A percentile compares a stretch with the other conserved stretches of the same genome.
Conservation (phyloP, 805 yeast species). For the Metschnikowia kofuensis region DNA sequence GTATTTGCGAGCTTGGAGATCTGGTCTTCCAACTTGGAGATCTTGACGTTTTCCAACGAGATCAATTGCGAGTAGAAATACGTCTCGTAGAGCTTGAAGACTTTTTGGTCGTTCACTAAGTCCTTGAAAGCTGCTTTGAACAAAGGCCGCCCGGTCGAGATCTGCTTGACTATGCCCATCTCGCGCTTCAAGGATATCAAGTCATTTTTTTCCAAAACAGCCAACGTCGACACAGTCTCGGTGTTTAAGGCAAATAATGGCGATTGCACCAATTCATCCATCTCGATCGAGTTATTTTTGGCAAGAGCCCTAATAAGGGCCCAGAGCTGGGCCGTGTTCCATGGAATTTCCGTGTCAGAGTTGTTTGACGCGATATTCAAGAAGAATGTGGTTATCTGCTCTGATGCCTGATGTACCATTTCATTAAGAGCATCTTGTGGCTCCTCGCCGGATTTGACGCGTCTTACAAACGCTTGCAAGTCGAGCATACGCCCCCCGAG, state of each 20-base stretch:
- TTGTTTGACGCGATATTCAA: conserved; percentile 28
- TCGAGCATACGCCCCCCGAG: conserved; percentile 96
- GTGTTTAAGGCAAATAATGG: conserved; percentile 61
- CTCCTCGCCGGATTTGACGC: conserved; percentile 83
- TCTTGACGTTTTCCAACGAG: conserved; percentile 57
- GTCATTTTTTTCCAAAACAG: conserved; percentile 76
- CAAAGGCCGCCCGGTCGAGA: conserved; percentile 82
- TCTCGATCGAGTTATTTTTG: conserved; percentile 42
- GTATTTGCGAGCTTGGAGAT: conserved; percentile 54
- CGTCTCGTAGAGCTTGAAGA: conserved; percentile 62
- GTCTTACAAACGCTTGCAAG: conserved; percentile 82
- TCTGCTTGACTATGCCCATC: conserved; percentile 66
- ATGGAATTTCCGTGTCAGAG: conserved; percentile 38
- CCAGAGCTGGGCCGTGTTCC: conserved; percentile 88
- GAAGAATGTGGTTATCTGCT: conserved; percentile 83
- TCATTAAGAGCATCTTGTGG: conserved; percentile 74
- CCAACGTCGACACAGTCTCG: conserved; percentile 44
- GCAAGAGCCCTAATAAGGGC: conserved; percentile 65
- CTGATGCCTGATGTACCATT: conserved; percentile 81
- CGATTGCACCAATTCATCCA: conserved; percentile 49
- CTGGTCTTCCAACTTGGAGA: conserved; percentile 69
- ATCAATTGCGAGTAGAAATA: conserved; percentile 55
- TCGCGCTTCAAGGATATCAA: conserved; percentile 68
- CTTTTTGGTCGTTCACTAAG: conserved; percentile 54
- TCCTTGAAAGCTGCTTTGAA: conserved; percentile 74